Evolutionary conservation across 106 monocot genomes (phyloP), one percentile per base, ranked within the genome.

Genomic region (Acanthochlamys bracteata): DNA sequence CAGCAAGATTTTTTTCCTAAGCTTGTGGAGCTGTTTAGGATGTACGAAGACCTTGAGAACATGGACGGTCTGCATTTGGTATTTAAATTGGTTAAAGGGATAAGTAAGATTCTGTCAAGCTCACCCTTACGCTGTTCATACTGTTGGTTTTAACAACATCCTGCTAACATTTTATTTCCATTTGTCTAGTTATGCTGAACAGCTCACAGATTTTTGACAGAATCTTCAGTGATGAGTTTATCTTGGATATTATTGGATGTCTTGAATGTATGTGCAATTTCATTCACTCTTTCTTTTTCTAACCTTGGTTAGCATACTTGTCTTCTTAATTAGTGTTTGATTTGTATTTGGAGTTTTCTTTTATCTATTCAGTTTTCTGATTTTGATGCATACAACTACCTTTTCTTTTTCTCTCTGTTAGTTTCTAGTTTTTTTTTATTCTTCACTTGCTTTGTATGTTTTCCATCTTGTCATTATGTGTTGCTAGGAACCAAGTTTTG

Each of bases 1-100:
- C 86, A 95, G 94, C 76, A 74, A 61, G 79, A 82, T 0, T 95
- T 95, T 78, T 84, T 95, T 53, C 82, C 86, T 2, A 90, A 84
- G 69, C 69, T 95, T 42, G 43, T 95, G 64, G 80, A 90, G 51
- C 60, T 90, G 10, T 95, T 95, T 78, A 74, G 69, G 64, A 84
- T 80, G 77, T 73, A 77, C 63, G 90, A 90, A 72, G 84, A 82
- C 41, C 60, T 90, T 65, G 82, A 79, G 24, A 84, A 95, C 61
- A 71, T 82, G 66, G 87, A 95, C 59, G 73, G 70, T 41, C 87
- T 95, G 39, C 82, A 84, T 70, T 74, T 87, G 80, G 88, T 90
- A 71, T 95, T 75, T 68, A 90, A 78, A 76, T 74, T 95, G 63
- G 77, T 95, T 66, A 90, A 78, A 55, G 90, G 77, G 66, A 87